Base-by-base conservation (phyloP, 2,329 filamentous ascomycete genomes). In the Alternaria sp. region DNA sequence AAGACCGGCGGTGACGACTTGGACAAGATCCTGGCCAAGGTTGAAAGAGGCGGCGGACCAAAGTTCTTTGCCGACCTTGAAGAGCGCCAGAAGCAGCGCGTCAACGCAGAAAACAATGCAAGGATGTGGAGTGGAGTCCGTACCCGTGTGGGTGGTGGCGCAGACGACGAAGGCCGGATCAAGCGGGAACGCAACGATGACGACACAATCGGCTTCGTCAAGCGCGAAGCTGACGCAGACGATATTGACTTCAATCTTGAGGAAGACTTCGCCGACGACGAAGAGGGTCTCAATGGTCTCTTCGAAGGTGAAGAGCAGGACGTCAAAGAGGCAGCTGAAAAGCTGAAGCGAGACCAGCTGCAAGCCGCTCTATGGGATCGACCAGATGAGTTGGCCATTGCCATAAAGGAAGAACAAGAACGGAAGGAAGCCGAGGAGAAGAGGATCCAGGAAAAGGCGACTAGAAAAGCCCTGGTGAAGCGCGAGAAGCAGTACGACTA, bases 401-500 rank as follows among this genome's bases (percentile, higher is more conserved):
- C 95, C 63, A 85, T 92, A 64, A 86, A 91, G 64, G 88, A 92
- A 70, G 80, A 89, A 68, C 81, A 87, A 68, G 87, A 88, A 72
- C 83, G 90, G 75, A 87, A 87, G 20, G 90, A 91, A 67, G 89
- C 90, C 66, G 85, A 91, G 59, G 84, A 88, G 61, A 83, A 88
- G 63, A 91, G 89, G 76, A 87, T 88, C 64, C 85, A 91, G 57
- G 91, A 93, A 62, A 96, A 94, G 77, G 84, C 87, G 46, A 86
- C 93, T 5, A 89, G 91, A 59, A 96, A 96, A 79, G 89, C 91
- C 11, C 84, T 98, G 11, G 89, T 90, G 69, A 94, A 91, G 80
- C 87, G 92, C 53, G 95, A 97, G 79, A 91, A 92, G 77, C 92
- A 96, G 68, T 89, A 88, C 66, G 91, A 95, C 63, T 97, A 97